phyloP scores from a whole-genome alignment of 805 yeast genomes.

The Nakazawaea populi region DNA sequence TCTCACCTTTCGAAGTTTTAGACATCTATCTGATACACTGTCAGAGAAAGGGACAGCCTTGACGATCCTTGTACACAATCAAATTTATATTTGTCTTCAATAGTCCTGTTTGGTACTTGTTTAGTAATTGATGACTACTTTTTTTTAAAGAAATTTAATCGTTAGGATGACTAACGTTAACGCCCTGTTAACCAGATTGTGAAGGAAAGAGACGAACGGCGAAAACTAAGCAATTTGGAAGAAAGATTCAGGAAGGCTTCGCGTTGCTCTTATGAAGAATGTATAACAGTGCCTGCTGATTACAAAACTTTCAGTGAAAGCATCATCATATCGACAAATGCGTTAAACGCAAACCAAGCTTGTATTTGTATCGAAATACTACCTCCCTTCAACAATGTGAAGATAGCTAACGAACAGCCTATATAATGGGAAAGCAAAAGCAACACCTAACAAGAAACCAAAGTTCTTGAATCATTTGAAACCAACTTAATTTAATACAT shows the following conservation, averaged over 20 bases:
- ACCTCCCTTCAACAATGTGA: background rate
- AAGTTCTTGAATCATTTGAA: background rate
- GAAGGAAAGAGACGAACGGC: too few species aligned
- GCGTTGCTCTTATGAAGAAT: too few species aligned
- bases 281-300: too few species aligned
- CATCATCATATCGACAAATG: background rate
- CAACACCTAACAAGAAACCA: background rate
- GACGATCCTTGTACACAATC: too few species aligned
- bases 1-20: background rate
- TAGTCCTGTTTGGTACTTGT: background rate
- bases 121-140: background rate
- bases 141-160: background rate
- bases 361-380: background rate
- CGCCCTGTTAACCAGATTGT: too few species aligned
- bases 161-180: background rate
- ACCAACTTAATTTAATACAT: too few species aligned
- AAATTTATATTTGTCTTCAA: too few species aligned
- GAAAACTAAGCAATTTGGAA: too few species aligned
- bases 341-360: background rate
- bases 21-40: background rate
- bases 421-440: constrained; percentile 12
- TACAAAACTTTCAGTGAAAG: too few species aligned
- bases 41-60: too few species aligned
- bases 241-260: too few species aligned
- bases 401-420: constrained; percentile 22